Percentiles rank a stretch among this genome's conserved stretches.
phyloP scores from a whole-genome alignment of 2,329 filamentous ascomycete species.

The Alternaria postmessia region DNA sequence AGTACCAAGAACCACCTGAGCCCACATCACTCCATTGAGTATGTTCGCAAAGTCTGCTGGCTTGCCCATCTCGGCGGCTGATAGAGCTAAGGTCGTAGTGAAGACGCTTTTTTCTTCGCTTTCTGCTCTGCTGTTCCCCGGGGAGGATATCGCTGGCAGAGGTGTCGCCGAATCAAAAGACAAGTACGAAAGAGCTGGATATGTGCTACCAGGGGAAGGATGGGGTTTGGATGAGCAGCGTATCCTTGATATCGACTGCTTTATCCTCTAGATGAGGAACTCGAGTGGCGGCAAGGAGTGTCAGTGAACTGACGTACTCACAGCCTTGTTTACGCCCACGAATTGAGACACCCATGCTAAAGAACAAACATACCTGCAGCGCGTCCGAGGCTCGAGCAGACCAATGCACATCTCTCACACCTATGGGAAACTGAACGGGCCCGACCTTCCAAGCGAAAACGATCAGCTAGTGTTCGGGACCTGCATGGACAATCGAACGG shows the following conservation, averaged over 20 bases:
- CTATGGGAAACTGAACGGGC: not conserved
- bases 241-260: not conserved
- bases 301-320: not conserved
- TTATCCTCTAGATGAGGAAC: not conserved
- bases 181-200: not conserved
- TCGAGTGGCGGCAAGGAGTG: not conserved
- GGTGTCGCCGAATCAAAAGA: not conserved
- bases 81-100: not conserved
- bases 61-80: conserved; percentile 24
- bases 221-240: not conserved
- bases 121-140: not conserved
- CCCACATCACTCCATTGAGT: conserved; percentile 43
- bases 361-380: conserved; percentile 16
- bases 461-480: not conserved
- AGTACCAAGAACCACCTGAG: conserved; percentile 35
- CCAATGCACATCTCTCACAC: not conserved
- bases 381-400: not conserved
- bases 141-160: not conserved
- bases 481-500: not conserved
- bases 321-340: not conserved
- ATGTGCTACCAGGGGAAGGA: not conserved
- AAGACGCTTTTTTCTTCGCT: not conserved
- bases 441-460: not conserved
- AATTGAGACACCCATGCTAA: conserved; percentile 1
- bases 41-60: conserved; percentile 32